Percentiles rank a stretch among this genome's conserved stretches.
These are phyloP conservation scores for Stygiomarasmius scandens DNA, from an alignment of 1,284 basidiomycete species.

Conservation along the genomic window DNA sequence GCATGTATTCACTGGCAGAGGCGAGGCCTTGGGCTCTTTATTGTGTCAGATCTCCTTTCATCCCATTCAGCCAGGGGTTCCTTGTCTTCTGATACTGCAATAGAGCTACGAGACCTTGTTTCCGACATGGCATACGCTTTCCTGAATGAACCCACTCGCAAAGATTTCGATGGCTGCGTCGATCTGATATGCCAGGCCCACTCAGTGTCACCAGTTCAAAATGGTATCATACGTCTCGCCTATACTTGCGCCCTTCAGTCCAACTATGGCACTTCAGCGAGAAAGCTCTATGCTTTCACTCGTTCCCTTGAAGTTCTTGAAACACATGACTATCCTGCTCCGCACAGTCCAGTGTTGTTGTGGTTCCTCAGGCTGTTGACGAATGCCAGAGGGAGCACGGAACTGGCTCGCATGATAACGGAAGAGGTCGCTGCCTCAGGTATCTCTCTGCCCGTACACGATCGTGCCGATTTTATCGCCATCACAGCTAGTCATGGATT, in stretches of 20 bases:
- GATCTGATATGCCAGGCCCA: constrained; percentile 34
- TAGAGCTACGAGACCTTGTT: constrained; percentile 27
- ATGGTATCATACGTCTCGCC: constrained; percentile 44
- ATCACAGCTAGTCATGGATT: constrained; percentile 50
- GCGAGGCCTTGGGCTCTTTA: constrained; percentile 39
- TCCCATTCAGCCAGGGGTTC: not conserved
- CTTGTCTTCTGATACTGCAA: not conserved
- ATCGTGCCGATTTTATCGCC: constrained; percentile 51
- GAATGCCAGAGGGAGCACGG: constrained; percentile 35
- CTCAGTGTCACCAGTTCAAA: constrained; percentile 37
- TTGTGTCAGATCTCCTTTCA: constrained; percentile 23
- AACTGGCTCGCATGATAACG: constrained; percentile 42
- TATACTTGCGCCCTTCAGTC: constrained; percentile 41
- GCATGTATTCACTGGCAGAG: constrained; percentile 55
- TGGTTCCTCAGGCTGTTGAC: constrained; percentile 56
- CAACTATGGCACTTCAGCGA: constrained; percentile 33
- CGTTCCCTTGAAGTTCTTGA: constrained; percentile 31
- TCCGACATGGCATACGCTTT: constrained; percentile 41
- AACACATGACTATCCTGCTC: constrained; percentile 48
- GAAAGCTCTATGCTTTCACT: constrained; percentile 44
- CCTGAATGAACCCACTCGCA: constrained; percentile 33
- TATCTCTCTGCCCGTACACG: constrained; percentile 42
- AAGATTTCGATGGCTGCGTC: constrained; percentile 31
- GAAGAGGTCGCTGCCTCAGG: constrained; percentile 46
- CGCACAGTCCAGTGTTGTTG: constrained; percentile 42